Conservation (phyloP, 257 asterid genomes). For the Fraxinus cuspidata region DNA sequence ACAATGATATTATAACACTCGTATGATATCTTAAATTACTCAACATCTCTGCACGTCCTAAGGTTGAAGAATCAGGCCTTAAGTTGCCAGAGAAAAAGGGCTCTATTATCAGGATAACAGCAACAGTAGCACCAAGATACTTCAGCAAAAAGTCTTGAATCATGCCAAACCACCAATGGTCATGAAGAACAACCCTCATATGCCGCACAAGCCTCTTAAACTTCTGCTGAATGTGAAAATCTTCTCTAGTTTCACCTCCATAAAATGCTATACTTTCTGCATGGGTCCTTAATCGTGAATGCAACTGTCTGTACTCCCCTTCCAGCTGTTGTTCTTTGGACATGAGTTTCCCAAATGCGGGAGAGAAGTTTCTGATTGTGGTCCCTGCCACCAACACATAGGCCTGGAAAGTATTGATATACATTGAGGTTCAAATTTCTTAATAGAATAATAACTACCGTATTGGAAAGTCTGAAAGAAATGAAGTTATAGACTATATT, state of each 20-base stretch:
- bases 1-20: constrained; percentile 89
- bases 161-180: constrained; percentile 99
- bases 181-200: constrained; percentile 89
- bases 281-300: constrained; percentile 94
- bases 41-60: constrained; percentile 99
- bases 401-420: constrained; percentile 58
- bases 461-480: constrained; percentile 14
- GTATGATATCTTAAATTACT: constrained; percentile 99
- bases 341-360: constrained; percentile 92
- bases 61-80: constrained; percentile 88
- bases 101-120: constrained; percentile 95
- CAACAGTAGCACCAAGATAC: constrained; percentile 99
- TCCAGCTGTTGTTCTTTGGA: constrained; percentile 94
- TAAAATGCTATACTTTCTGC: constrained; percentile 98
- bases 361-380: constrained; percentile 79
- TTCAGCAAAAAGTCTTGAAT: constrained; percentile 93
- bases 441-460: constrained; percentile 17
- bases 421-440: constrained; percentile 29
- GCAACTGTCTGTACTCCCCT: constrained; percentile 98
- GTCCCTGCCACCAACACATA: constrained; percentile 96
- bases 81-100: constrained; percentile 94
- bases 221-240: constrained; percentile 84
- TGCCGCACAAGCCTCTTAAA: constrained; percentile 76
- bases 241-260: constrained; percentile 96
- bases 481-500: constrained; percentile 3